phyloP scores from a whole-genome alignment of 768 basidiomycete species.

The Mycena venus region DNA sequence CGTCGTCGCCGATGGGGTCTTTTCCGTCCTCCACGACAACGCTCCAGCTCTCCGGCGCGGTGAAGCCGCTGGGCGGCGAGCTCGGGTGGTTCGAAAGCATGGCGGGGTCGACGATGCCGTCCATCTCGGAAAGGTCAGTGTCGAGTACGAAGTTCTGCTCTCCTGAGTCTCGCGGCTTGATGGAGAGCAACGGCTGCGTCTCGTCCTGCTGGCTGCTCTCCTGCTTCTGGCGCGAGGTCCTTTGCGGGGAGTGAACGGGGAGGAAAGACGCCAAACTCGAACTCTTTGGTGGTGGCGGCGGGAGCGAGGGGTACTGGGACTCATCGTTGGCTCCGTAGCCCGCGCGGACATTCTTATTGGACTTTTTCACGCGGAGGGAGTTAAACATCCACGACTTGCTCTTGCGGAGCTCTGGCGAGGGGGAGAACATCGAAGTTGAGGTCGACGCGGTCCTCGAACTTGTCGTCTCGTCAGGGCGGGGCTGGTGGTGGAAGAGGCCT shows the following conservation, averaged over 20 bases:
- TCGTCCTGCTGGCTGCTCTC: slow-evolving; percentile 50
- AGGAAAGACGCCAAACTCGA: slow-evolving; percentile 39
- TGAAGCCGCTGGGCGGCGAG: slow-evolving; percentile 60
- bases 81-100: slow-evolving; percentile 47
- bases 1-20: slow-evolving; percentile 47
- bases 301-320: slow-evolving; percentile 53
- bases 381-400: slow-evolving; percentile 63
- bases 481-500: slow-evolving; percentile 30
- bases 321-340: slow-evolving; percentile 42
- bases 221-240: slow-evolving; percentile 35
- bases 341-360: slow-evolving; percentile 54
- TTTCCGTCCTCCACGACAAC: slow-evolving; percentile 61
- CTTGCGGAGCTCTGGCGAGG: slow-evolving; percentile 57
- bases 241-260: slow-evolving; percentile 32
- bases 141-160: slow-evolving; percentile 65
- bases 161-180: slow-evolving; percentile 46
- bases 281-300: slow-evolving; percentile 50
- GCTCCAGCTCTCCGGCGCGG: slow-evolving; percentile 83
- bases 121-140: slow-evolving; percentile 81
- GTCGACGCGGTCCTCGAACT: slow-evolving; percentile 29
- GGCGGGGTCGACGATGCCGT: slow-evolving; percentile 80
- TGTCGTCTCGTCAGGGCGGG: slow-evolving; percentile 33
- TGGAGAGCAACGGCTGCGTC: slow-evolving; percentile 48
- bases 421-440: slow-evolving; percentile 17
- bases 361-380: slow-evolving; percentile 56